Conservation (phyloP, 106 monocot genomes). For the Dendrobium nobile region DNA sequence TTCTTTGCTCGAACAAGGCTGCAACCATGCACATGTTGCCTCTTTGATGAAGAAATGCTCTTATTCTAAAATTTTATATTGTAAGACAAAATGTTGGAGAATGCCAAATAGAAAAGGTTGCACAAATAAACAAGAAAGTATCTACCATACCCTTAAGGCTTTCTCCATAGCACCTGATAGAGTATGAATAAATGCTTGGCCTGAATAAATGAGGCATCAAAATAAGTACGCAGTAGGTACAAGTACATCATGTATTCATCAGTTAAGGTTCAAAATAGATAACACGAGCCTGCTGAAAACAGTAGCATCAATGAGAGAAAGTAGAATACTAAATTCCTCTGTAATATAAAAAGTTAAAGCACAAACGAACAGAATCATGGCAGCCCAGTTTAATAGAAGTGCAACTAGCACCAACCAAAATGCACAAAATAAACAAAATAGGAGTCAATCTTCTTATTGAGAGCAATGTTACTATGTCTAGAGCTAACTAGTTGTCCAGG, state of each 20-base stretch:
- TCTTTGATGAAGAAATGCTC: slow-evolving; percentile 35
- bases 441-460: no score
- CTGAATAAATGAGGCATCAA: slow-evolving; percentile 26
- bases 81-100: not conserved
- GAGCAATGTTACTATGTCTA: no score
- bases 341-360: not conserved
- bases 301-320: slow-evolving; percentile 4
- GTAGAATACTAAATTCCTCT: not conserved
- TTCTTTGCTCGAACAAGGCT: slow-evolving; percentile 79
- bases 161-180: slow-evolving; percentile 65
- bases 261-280: not conserved
- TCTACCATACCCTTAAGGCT: slow-evolving; percentile 52
- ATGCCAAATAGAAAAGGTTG: not conserved
- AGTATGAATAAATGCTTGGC: slow-evolving; percentile 31
- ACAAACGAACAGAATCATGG: not conserved
- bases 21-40: slow-evolving; percentile 82
- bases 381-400: not conserved
- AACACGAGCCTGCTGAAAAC: not conserved
- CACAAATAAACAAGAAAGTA: slow-evolving; percentile 3
- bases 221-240: slow-evolving; percentile 1
- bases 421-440: not conserved
- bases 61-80: slow-evolving; percentile 26
- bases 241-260: not conserved
- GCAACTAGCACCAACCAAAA: not conserved
- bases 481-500: no score